Conservation (phyloP, 768 basidiomycete species). For the Arthromyces matolae region DNA sequence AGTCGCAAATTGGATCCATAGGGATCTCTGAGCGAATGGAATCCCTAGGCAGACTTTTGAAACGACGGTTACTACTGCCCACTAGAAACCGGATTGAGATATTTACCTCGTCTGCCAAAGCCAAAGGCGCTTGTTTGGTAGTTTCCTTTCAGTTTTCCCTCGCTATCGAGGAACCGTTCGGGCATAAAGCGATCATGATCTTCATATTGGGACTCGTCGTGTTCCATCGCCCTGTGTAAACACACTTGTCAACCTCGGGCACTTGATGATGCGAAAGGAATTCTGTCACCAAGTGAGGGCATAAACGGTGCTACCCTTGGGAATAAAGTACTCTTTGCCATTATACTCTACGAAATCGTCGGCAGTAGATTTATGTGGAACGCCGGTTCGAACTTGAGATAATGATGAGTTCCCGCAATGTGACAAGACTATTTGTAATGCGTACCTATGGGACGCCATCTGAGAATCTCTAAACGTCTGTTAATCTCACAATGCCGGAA, state of each 20-base stretch:
- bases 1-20: neutral
- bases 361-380: neutral
- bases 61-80: too few species aligned
- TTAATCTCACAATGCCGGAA: neutral
- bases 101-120: neutral
- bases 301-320: neutral
- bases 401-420: neutral
- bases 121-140: neutral
- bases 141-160: neutral
- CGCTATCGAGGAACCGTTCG: neutral
- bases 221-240: neutral
- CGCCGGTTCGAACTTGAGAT: neutral
- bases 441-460: neutral
- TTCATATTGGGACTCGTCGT: neutral
- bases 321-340: neutral
- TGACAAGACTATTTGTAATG: neutral
- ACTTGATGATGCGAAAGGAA: neutral
- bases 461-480: neutral
- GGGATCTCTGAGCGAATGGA: neutral
- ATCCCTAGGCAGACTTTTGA: neutral
- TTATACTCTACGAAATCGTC: neutral
- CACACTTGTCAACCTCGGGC: too few species aligned
- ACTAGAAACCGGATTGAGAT: too few species aligned
- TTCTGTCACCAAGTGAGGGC: neutral
- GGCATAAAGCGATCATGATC: neutral